Percentiles rank a stretch among this genome's conserved stretches.
Evolutionary conservation across 306 rosid genomes (phyloP).

Genomic region (Inga oerstediana): DNA sequence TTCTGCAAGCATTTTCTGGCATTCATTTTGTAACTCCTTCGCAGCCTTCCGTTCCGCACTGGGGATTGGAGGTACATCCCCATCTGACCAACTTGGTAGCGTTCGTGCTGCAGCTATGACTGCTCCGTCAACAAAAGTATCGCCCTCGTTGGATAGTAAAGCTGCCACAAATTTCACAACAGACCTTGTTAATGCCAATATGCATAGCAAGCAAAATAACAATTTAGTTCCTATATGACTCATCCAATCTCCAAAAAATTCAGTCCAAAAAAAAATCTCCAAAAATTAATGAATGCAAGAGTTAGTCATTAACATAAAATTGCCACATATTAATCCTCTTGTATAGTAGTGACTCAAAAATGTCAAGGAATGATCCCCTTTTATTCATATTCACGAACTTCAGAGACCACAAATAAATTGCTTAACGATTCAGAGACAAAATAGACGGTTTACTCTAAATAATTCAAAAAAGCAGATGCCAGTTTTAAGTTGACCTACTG

Average conservation of each 20-base stretch:
- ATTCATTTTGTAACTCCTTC: conserved; percentile 75
- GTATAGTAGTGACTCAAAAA: background rate
- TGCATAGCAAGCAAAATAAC: background rate
- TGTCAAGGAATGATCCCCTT: background rate
- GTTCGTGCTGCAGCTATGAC: conserved; percentile 90
- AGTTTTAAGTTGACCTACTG: conserved; percentile 47
- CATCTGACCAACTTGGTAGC: conserved; percentile 85
- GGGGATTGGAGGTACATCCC: conserved; percentile 83
- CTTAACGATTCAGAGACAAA: background rate
- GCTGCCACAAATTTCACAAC: conserved; percentile 50
- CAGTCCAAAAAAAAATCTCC: too few relatives aligned
- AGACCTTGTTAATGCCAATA: conserved; percentile 24
- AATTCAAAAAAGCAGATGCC: background rate
- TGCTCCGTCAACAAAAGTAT: conserved; percentile 86
- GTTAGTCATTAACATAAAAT: background rate
- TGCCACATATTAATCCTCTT: background rate
- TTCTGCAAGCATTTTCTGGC: conserved; percentile 62
- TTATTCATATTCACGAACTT: background rate
- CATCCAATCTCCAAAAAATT: background rate
- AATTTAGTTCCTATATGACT: background rate
- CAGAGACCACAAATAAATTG: background rate
- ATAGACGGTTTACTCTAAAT: background rate
- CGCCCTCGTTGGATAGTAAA: conserved; percentile 51
- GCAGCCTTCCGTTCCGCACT: conserved; percentile 79
- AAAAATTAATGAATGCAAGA: background rate